Conservation (phyloP, 441 rosid species). For the Syzygium syzygioides region DNA sequence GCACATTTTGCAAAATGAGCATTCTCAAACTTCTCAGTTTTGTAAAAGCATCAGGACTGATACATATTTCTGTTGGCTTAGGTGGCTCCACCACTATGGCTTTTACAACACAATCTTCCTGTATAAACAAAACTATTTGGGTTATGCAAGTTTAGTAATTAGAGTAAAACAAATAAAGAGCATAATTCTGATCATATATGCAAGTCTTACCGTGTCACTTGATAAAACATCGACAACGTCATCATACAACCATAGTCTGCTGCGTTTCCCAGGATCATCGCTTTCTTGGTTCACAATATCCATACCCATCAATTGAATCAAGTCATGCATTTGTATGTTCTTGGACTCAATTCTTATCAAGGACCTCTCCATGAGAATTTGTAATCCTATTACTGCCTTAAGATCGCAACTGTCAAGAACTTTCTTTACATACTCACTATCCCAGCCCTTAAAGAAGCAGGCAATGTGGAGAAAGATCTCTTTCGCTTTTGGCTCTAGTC, state of each 20-base stretch:
- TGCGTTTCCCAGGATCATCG: fast-evolving
- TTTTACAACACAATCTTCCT: no score
- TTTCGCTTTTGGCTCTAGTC: background rate
- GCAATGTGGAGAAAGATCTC: background rate
- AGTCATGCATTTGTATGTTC: background rate
- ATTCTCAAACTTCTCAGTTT: no score
- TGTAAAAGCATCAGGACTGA: no score
- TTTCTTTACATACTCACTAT: background rate
- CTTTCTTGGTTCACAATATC: background rate
- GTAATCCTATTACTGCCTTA: background rate
- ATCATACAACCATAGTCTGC: background rate
- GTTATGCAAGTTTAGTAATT: background rate
- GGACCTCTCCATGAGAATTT: background rate
- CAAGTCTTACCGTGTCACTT: background rate
- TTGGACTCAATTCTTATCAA: background rate
- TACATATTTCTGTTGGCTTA: no score
- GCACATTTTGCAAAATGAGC: no score
- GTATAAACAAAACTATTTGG: background rate
- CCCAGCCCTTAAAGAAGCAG: background rate
- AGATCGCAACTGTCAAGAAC: background rate
- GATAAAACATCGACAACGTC: background rate
- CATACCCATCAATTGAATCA: background rate
- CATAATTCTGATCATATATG: background rate
- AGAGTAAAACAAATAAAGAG: background rate
- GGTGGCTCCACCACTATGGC: no score